Evolutionary conservation across 306 rosid genomes (phyloP).

Genomic region (Acmispon strigosus): DNA sequence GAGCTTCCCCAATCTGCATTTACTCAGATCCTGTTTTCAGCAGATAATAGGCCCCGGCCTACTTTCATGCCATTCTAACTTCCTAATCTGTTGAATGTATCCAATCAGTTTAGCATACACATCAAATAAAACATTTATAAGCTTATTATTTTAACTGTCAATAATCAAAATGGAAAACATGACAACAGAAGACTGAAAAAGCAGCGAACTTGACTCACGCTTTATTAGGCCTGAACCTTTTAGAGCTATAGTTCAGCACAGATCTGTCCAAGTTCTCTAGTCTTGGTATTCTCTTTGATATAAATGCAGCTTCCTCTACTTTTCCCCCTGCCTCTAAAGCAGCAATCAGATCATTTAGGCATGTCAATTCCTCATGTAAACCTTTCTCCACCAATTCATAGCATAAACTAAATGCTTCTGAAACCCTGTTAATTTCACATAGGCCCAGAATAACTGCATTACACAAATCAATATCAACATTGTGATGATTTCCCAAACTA

Average conservation of each 20-base stretch:
- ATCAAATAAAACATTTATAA: neutral
- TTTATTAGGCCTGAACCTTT: conserved; percentile 18
- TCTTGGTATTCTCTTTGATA: conserved; percentile 50
- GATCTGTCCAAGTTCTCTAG: conserved; percentile 4
- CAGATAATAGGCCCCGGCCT: neutral
- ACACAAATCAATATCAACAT: conserved; percentile 32
- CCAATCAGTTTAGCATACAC: neutral
- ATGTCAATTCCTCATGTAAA: conserved; percentile 46
- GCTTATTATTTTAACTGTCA: neutral
- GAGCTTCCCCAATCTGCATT: neutral
- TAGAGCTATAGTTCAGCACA: conserved; percentile 12
- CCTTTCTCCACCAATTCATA: conserved; percentile 57
- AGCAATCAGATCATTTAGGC: conserved; percentile 40
- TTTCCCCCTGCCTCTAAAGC: conserved; percentile 51
- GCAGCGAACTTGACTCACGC: conserved; percentile 10
- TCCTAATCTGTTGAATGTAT: neutral
- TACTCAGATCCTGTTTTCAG: neutral
- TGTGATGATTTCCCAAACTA: conserved; percentile 44
- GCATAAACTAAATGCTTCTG: conserved; percentile 70
- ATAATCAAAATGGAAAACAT: neutral
- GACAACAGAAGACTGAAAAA: neutral
- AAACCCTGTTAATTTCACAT: conserved; percentile 44
- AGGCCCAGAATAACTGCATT: conserved; percentile 47
- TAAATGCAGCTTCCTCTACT: conserved; percentile 55
- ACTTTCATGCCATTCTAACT: neutral